Evolutionary conservation across 1,284 basidiomycete genomes (phyloP).

Genomic region (Fereydounia khargensis): DNA sequence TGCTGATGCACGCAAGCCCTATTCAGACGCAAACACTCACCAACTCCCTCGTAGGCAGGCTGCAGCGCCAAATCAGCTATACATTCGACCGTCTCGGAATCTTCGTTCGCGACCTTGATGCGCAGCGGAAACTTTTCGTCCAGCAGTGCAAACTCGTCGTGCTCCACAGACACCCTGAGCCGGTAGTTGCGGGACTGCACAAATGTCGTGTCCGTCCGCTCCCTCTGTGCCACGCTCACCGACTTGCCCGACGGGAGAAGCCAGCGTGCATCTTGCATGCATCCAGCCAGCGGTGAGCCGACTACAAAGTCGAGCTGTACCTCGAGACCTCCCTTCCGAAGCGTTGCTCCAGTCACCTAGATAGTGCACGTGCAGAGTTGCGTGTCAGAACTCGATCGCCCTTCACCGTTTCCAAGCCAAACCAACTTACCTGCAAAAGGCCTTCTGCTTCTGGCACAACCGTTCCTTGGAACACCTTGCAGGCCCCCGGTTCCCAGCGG

Average conservation of each 20-base stretch:
- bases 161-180: constrained; percentile 2
- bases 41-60: constrained; percentile 18
- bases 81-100: neutral
- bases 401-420: neutral
- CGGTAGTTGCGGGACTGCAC: constrained; percentile 6
- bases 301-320: neutral
- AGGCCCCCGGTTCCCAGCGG: neutral
- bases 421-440: neutral
- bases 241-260: constrained; percentile 1
- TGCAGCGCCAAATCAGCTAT: constrained; percentile 13
- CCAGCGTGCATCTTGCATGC: constrained; percentile 2
- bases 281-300: neutral
- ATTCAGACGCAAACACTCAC: constrained; percentile 9
- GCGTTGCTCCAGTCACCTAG: too few species aligned
- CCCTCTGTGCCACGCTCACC: constrained; percentile 3
- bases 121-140: constrained; percentile 15
- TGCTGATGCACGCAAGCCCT: too few species aligned
- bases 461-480: neutral
- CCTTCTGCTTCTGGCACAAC: neutral
- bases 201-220: neutral
- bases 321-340: neutral
- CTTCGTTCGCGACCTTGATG: constrained; percentile 11
- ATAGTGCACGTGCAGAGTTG: neutral
- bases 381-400: neutral
- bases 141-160: constrained; percentile 2